phyloP scores from a whole-genome alignment of 352 stramenopile genomes.

The Elongisporangium prolatum region DNA sequence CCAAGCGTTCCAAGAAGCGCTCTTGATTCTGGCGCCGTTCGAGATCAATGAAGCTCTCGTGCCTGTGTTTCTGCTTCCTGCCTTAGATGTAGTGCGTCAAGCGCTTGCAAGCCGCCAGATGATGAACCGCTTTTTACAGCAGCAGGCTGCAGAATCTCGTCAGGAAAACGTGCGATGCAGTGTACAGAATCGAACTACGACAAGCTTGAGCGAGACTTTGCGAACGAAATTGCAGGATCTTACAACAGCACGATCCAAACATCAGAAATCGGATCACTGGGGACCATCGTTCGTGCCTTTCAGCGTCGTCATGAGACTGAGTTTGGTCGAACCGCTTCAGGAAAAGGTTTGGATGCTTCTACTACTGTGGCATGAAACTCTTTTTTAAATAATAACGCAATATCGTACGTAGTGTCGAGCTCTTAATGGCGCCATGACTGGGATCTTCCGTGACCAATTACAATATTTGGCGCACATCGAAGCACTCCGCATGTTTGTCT shows the following conservation, averaged over 20 bases:
- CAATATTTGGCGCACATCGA: conserved; percentile 47
- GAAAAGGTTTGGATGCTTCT: neutral
- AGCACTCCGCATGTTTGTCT: conserved; percentile 46
- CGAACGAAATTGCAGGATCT: too few relatives aligned
- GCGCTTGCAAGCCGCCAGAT: conserved; percentile 61
- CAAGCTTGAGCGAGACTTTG: too few relatives aligned
- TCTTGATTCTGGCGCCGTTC: conserved; percentile 40
- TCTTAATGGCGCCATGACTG: conserved; percentile 42
- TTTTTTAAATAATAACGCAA: too few relatives aligned
- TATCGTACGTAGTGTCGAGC: conserved; percentile 45
- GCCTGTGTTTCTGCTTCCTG: conserved; percentile 36
- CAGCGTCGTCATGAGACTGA: conserved; percentile 24
- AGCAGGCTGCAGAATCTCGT: conserved; percentile 7
- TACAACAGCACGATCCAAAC: too few relatives aligned
- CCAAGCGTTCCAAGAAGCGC: conserved; percentile 35
- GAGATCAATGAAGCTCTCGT: conserved; percentile 26
- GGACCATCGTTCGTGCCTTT: conserved; percentile 20
- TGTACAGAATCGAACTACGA: neutral
- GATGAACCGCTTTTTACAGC: conserved; percentile 50
- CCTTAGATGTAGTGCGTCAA: conserved; percentile 31
- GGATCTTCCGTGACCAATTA: conserved; percentile 48
- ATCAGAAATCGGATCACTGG: too few relatives aligned
- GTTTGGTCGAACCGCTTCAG: conserved; percentile 22
- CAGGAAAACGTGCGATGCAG: neutral
- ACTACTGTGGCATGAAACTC: neutral